A percentile compares a stretch with the other conserved stretches of the same genome.
phyloP scores from a whole-genome alignment of 2,329 filamentous ascomycete species.

The Botrytis hyacinthi region DNA sequence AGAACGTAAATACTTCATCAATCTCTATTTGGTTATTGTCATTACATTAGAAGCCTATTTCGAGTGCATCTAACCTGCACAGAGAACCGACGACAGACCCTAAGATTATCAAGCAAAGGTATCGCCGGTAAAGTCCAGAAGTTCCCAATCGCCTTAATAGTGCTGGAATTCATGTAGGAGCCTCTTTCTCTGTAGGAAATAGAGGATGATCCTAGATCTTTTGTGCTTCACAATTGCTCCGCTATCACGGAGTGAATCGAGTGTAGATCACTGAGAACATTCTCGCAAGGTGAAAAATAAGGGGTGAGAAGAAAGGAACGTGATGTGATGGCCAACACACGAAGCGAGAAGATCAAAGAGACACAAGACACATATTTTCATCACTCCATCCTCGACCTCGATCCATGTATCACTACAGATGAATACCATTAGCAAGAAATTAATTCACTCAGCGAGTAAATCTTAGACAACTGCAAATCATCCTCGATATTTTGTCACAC shows the following conservation, averaged over 20 bases:
- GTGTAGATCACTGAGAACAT: not conserved
- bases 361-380: not conserved
- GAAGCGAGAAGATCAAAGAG: not conserved
- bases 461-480: not conserved
- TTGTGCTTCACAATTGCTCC: not conserved
- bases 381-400: not conserved
- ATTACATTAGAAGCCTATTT: fast-evolving
- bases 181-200: not conserved
- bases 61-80: fast-evolving
- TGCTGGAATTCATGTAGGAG: not conserved
- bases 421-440: not conserved
- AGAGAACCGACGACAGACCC: not conserved
- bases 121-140: not conserved
- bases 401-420: fast-evolving
- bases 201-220: not conserved
- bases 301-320: too few relatives aligned
- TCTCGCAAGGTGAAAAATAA: not conserved
- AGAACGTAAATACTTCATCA: not conserved
- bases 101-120: not conserved
- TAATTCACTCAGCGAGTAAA: not conserved
- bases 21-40: not conserved
- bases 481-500: not conserved
- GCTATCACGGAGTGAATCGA: not conserved
- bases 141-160: not conserved
- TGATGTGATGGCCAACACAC: too few relatives aligned